Evolutionary conservation across 1,284 basidiomycete species (phyloP).

Genomic region (Irpex sp.): DNA sequence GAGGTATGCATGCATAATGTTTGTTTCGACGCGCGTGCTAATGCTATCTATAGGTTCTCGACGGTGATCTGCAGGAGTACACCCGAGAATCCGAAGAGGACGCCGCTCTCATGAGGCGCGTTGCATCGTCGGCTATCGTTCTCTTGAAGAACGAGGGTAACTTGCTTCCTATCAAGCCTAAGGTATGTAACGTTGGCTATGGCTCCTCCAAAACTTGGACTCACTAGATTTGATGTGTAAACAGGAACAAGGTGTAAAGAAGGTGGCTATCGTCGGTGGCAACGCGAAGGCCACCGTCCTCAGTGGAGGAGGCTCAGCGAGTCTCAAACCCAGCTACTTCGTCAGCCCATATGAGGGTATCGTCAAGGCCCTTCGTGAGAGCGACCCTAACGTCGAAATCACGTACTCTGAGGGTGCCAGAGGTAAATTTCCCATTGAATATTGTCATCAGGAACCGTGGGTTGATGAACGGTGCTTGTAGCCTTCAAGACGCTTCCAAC

Average conservation of each 20-base stretch:
- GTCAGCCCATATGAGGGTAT: slow-evolving; percentile 71
- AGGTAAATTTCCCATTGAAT: slow-evolving; percentile 29
- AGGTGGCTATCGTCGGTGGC: slow-evolving; percentile 71
- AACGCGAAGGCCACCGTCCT: slow-evolving; percentile 66
- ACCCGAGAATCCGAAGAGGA: slow-evolving; percentile 56
- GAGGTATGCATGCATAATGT: slow-evolving; percentile 35
- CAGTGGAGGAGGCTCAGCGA: slow-evolving; percentile 74
- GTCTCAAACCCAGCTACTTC: slow-evolving; percentile 68
- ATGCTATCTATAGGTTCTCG: slow-evolving; percentile 41
- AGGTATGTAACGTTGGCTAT: slow-evolving; percentile 13
- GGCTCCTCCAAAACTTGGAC: not conserved
- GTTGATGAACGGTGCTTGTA: slow-evolving; percentile 18
- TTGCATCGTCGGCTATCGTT: slow-evolving; percentile 66
- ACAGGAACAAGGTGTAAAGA: slow-evolving; percentile 39
- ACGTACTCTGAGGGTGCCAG: slow-evolving; percentile 60
- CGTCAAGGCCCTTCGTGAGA: slow-evolving; percentile 38
- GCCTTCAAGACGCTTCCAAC: slow-evolving; percentile 58
- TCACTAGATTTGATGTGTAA: not conserved
- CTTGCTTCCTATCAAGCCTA: slow-evolving; percentile 53
- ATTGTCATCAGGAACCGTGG: too few species aligned
- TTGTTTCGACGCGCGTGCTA: not conserved
- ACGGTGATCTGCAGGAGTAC: slow-evolving; percentile 60
- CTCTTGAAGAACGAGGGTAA: slow-evolving; percentile 65
- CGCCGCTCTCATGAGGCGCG: slow-evolving; percentile 53
- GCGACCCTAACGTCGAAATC: slow-evolving; percentile 42